phyloP scores from a whole-genome alignment of 2,329 filamentous ascomycete genomes.

The Mollisia scopiformis region DNA sequence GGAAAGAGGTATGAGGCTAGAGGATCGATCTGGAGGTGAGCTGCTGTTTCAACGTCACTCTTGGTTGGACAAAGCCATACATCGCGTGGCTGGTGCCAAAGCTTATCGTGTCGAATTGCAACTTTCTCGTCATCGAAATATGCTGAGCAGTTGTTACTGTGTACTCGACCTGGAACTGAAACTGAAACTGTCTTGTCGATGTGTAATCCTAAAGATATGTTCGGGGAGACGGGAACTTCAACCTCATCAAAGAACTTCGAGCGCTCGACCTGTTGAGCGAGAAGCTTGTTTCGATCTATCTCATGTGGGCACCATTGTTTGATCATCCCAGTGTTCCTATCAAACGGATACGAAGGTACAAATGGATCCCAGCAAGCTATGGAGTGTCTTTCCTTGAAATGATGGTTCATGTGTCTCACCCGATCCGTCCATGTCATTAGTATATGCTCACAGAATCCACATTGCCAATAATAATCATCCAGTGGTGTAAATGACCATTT shows the following conservation, averaged over 20 bases:
- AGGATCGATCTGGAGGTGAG: background rate
- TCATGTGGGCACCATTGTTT: background rate
- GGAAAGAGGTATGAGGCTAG: background rate
- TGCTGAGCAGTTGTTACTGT: background rate
- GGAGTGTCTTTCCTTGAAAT: background rate
- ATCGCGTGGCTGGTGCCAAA: conserved; percentile 3
- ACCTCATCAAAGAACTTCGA: background rate
- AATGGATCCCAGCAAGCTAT: conserved; percentile 6
- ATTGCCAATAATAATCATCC: conserved; percentile 2
- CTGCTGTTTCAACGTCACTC: background rate
- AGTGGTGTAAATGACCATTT: background rate
- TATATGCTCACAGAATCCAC: conserved; percentile 5
- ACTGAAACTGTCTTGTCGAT: too few relatives aligned
- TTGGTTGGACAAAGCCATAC: conserved; percentile 4
- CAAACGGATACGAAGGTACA: background rate
- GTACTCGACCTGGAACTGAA: too few relatives aligned
- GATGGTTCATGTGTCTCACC: background rate
- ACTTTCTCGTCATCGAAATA: background rate
- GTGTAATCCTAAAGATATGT: too few relatives aligned
- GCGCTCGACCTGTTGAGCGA: background rate
- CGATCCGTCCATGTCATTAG: background rate
- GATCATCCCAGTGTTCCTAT: background rate
- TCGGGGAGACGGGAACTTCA: too few relatives aligned
- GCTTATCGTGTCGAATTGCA: background rate
- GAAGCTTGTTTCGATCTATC: background rate